Conservation (phyloP, 148 eudicot species). For the Silene uniflora region DNA sequence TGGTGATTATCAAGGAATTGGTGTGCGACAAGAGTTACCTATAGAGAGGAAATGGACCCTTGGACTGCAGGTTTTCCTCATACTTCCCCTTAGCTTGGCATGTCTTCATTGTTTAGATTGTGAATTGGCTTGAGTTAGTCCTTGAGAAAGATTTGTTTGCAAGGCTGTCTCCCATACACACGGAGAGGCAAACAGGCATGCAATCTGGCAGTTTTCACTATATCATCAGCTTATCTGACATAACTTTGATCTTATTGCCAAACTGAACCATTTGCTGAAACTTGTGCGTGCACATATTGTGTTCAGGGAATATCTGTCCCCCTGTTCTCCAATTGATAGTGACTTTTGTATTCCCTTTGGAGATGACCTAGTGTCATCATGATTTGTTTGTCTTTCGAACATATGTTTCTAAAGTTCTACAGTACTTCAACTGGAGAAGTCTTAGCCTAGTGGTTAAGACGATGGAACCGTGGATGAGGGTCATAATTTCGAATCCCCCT, state of each 20-base stretch:
- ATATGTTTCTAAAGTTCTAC: not conserved
- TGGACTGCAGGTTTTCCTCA: constrained; percentile 74
- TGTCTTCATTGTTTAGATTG: not conserved
- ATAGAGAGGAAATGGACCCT: constrained; percentile 96
- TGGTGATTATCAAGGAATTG: constrained; percentile 61
- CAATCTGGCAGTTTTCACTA: not conserved
- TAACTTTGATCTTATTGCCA: not conserved
- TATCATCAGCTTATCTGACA: not conserved
- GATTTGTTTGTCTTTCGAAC: not conserved
- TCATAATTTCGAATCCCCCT: not conserved
- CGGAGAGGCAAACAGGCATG: not conserved
- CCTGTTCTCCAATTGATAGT: too few species aligned
- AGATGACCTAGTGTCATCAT: too few species aligned
- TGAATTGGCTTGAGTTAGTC: not conserved
- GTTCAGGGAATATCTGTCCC: not conserved
- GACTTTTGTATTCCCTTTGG: too few species aligned
- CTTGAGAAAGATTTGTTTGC: not conserved
- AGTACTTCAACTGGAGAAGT: too few species aligned
- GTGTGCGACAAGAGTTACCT: constrained; percentile 57
- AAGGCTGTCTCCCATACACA: not conserved
- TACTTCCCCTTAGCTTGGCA: not conserved
- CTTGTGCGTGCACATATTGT: not conserved
- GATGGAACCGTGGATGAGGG: not conserved
- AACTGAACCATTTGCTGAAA: not conserved
- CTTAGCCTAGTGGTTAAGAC: too few species aligned